These are phyloP conservation scores for Talaromyces sp. DNA, from an alignment of 2,329 filamentous ascomycete genomes.

Conservation along the genomic window DNA sequence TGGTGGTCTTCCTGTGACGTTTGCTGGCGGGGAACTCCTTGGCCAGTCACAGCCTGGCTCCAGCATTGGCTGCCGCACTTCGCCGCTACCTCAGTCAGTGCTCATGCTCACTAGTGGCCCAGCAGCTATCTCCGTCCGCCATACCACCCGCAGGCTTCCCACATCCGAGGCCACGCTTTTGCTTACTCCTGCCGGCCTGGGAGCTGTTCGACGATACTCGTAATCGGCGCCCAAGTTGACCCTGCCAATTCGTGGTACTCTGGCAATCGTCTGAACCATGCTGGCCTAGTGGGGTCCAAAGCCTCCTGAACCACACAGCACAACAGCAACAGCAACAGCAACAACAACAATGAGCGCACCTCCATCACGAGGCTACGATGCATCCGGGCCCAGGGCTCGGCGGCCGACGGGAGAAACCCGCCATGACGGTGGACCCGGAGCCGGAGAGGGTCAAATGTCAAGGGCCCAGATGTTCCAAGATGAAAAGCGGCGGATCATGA, in stretches of 20 bases:
- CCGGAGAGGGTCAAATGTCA: slow-evolving; percentile 29
- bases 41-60: neutral
- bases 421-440: slow-evolving; percentile 21
- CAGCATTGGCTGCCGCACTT: neutral
- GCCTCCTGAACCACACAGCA: slow-evolving; percentile 21
- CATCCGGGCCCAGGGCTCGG: slow-evolving; percentile 22
- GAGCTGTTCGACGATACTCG: neutral
- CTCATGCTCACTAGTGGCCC: neutral
- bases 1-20: neutral
- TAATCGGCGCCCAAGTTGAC: neutral
- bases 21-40: neutral
- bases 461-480: slow-evolving; percentile 88
- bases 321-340: slow-evolving; percentile 16
- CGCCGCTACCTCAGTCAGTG: neutral
- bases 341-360: slow-evolving; percentile 30
- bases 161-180: neutral
- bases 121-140: neutral
- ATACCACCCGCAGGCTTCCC: neutral
- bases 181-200: slow-evolving; percentile 9
- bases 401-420: slow-evolving; percentile 27
- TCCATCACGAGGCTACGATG: slow-evolving; percentile 28
- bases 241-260: neutral
- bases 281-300: slow-evolving; percentile 21
- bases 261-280: neutral
- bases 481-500: slow-evolving; percentile 89